Evolutionary conservation across 116 monocot genomes (phyloP).

Genomic region (Zostera marina): DNA sequence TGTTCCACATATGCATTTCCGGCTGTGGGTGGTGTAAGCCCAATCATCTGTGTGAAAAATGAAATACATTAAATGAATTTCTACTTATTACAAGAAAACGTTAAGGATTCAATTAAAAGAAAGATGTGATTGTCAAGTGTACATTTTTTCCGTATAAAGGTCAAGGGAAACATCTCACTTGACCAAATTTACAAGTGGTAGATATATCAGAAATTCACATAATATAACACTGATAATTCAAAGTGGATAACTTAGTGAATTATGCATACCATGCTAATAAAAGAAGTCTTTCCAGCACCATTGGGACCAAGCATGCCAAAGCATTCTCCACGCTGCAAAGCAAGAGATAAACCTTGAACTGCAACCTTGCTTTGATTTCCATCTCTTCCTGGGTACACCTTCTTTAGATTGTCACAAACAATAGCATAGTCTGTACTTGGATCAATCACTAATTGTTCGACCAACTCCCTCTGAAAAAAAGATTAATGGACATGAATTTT

Average conservation of each 20-base stretch:
- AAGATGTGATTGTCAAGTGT: too few species aligned
- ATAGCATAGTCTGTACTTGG: conserved; percentile 26
- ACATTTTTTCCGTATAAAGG: too few species aligned
- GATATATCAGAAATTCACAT: neutral
- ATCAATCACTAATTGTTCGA: conserved; percentile 30
- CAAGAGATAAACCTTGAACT: conserved; percentile 55
- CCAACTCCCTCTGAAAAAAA: conserved; percentile 35
- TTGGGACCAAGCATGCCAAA: conserved; percentile 72
- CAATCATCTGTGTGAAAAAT: too few species aligned
- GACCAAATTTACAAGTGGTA: conserved; percentile 4
- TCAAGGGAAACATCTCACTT: conserved; percentile 28
- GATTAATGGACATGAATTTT: neutral
- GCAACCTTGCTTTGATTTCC: conserved; percentile 57
- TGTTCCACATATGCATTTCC: conserved; percentile 37
- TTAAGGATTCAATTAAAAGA: too few species aligned
- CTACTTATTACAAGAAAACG: too few species aligned
- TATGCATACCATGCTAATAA: conserved; percentile 51
- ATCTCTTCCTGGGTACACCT: conserved; percentile 51
- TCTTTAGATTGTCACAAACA: conserved; percentile 47
- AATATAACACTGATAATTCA: neutral
- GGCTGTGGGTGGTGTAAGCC: conserved; percentile 26
- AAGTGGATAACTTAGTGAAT: neutral
- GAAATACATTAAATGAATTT: too few species aligned
- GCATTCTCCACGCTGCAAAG: conserved; percentile 57
- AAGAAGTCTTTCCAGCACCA: conserved; percentile 60